Base-by-base conservation (phyloP, 2,329 filamentous ascomycete species). In the Talaromyces sp. region DNA sequence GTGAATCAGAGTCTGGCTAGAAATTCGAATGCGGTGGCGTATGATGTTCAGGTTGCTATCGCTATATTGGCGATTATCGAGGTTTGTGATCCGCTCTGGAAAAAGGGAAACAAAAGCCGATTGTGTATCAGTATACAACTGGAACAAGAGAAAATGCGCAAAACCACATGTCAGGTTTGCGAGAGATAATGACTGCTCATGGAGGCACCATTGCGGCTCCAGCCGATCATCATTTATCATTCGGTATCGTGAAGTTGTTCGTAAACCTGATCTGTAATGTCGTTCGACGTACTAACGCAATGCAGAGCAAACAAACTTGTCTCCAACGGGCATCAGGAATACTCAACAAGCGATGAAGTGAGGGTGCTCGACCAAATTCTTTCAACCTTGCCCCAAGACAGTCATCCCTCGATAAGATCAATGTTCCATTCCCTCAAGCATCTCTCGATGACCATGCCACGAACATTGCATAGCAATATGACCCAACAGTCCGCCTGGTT, bases 21-120 rank as follows among this genome's bases (percentile, higher is more conserved):
- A 15, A 17, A 57, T 47, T 33, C 17, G 31, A 54, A 52, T 43
- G 27, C 33, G 3, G 49, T 63, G 11, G 37, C 25, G n/a, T 43
- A 6, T 49, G 61, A 58, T 35, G 17, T 58, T 6, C 49, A 54
- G 27, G 61, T 47, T 45, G 50, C 61, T 9, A 63, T 63, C 35
- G 61, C 61, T 17, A 8, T 56, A 33, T 52, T 63, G 52, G 61
- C 49, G 6, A 63, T 63, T 11, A 19, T 58, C 3, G 61, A 63
- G 61, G 61, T 63, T 57, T 39, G 45, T 39, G 15, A 3, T 19
- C 22, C 31, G 17, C 25, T 47, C 17, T 9, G 1, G 1, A 4
- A 9, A 15, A 11, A 43, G 4, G 39, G 4, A n/a, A 5, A 43
- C 3, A 15, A 5, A 5, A 43, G 25, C 57, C 50, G 58, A 61